Evolutionary conservation across 768 basidiomycete genomes (phyloP).

Genomic region (Boletus sp.): DNA sequence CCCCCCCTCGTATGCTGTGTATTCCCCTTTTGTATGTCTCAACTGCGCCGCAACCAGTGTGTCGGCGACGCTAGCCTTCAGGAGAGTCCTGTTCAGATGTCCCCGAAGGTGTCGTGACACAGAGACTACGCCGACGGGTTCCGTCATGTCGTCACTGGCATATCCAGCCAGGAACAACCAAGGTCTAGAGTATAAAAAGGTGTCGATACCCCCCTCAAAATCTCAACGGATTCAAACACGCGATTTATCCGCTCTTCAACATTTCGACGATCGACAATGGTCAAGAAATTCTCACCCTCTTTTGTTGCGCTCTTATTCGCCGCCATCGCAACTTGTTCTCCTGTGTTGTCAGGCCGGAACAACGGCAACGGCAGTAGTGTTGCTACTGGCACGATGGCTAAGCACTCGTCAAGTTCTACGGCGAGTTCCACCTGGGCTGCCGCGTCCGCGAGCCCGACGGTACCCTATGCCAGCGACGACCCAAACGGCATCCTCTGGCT

Average conservation of each 20-base stretch:
- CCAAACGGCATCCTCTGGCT: slow-evolving; percentile 44
- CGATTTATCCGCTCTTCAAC: neutral
- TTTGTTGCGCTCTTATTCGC: slow-evolving; percentile 4
- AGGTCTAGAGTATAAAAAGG: neutral
- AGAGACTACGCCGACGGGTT: no score
- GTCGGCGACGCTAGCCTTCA: neutral
- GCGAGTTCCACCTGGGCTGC: slow-evolving; percentile 18
- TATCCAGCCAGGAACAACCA: neutral
- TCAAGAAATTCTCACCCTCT: neutral
- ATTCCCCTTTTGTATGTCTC: no score
- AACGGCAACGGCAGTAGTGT: neutral
- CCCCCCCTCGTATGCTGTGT: no score
- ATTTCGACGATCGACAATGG: slow-evolving; percentile 1
- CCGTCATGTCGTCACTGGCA: neutral
- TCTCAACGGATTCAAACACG: neutral
- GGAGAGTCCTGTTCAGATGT: neutral
- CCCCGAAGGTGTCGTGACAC: neutral
- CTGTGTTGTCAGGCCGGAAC: neutral
- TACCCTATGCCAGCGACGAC: slow-evolving; percentile 38
- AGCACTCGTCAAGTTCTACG: neutral
- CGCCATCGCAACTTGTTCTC: neutral
- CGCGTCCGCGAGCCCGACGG: slow-evolving; percentile 36
- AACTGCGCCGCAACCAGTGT: neutral
- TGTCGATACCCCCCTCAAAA: neutral
- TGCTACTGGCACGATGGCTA: neutral